These are phyloP conservation scores for Acer saccharum DNA, from an alignment of 345 rosid genomes.

Conservation along the genomic window DNA sequence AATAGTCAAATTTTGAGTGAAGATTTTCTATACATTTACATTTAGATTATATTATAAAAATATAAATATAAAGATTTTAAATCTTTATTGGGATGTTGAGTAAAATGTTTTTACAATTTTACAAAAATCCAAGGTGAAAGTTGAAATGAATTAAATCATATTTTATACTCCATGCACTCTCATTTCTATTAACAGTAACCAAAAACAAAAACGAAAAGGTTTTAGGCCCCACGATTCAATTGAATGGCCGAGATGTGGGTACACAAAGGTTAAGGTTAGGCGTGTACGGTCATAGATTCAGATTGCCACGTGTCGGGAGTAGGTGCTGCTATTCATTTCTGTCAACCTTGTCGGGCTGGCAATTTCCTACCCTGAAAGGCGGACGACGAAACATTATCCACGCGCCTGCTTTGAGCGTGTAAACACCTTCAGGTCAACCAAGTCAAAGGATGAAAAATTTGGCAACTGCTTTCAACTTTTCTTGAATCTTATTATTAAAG, in stretches of 20 bases:
- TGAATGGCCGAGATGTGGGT: background rate
- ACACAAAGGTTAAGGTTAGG: background rate
- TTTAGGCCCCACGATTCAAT: too few relatives aligned
- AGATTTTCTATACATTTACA: too few relatives aligned
- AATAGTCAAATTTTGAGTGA: too few relatives aligned
- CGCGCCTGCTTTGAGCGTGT: constrained; percentile 1
- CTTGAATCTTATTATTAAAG: background rate
- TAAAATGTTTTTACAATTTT: too few relatives aligned
- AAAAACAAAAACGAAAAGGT: too few relatives aligned
- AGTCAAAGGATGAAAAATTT: background rate
- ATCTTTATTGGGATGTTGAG: too few relatives aligned
- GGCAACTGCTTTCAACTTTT: background rate
- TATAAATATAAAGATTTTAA: too few relatives aligned
- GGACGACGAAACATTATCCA: background rate
- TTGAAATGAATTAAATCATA: too few relatives aligned
- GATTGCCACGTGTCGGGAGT: constrained; percentile 27
- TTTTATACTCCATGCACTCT: too few relatives aligned
- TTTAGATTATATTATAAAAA: too few relatives aligned
- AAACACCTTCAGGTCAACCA: background rate
- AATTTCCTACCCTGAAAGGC: background rate
- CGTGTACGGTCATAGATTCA: constrained; percentile 15
- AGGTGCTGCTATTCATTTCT: constrained; percentile 35
- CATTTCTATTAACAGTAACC: too few relatives aligned
- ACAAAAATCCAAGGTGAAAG: too few relatives aligned
- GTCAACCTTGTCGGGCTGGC: constrained; percentile 44